Evolutionary conservation across 2,329 filamentous ascomycete genomes (phyloP), one percentile per base, ranked within the genome.

Genomic region (Diaporthe sp.): DNA sequence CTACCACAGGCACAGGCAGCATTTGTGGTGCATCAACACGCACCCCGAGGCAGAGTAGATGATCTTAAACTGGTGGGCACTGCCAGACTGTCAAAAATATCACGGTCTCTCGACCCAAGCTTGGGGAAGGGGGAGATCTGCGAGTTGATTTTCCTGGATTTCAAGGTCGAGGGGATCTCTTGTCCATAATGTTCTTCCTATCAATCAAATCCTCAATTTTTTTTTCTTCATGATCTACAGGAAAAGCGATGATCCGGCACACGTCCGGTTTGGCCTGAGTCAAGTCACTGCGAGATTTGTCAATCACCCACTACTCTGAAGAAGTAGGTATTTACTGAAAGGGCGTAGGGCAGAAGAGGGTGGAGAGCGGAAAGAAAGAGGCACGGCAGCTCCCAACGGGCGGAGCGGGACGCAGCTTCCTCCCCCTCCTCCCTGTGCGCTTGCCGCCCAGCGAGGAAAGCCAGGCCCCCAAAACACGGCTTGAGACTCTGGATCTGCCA

Each of bases 401-500:
- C 46, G 61, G 28, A n/a, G 49, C 72, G 49, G 37, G 25, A 58
- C 34, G 37, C n/a, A 65, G 28, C 8, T 12, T n/a, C 17, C 8
- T 6, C 31, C 19, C 34, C 39, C 39, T 25, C 19, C 22, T 42
- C 12, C n/a, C 37, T 13, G 34, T 39, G 39, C 7, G 25, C 17
- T 53, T 42, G 25, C 69, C 55, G 42, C 69, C 69, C 31, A 58
- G 69, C 42, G 13, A 22, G 42, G 12, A n/a, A 13, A 37, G 22
- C 19, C 55, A 59, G 59, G 61, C 34, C n/a, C 49, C 57, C 51
- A 49, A 74, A 74, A 69, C 72, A 49, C 28, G 62, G 53, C 73
- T 74, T 74, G 73, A 74, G 58, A 70, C 62, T 74, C 17, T 22
- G 39, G 72, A 74, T 74, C 72, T 65, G 62, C 62, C n/a, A n/a